A percentile compares a stretch with the other conserved stretches of the same genome.
Conservation (phyloP, 129 eudicot species). For the Oenanthe sinensis region DNA sequence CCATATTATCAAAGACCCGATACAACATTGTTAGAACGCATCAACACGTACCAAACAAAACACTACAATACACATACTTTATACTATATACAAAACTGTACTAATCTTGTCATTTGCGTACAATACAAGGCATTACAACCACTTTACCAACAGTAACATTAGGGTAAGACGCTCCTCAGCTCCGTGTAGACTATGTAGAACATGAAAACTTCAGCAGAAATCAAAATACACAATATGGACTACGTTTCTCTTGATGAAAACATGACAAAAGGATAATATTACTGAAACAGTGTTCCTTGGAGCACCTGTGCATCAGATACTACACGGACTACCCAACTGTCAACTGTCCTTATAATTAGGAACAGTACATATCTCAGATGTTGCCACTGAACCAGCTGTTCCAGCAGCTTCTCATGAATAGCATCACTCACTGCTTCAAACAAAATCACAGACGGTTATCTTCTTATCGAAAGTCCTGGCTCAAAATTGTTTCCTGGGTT, state of each 20-base stretch:
- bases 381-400: neutral
- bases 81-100: neutral
- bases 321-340: neutral
- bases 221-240: neutral
- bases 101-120: neutral
- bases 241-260: constrained; percentile 9
- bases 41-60: neutral
- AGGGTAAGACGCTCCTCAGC: neutral
- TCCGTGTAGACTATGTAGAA: neutral
- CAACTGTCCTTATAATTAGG: neutral
- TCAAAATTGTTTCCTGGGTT: neutral
- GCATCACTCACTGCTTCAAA: neutral
- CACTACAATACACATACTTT: neutral
- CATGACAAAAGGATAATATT: constrained; percentile 11
- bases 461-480: neutral
- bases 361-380: neutral
- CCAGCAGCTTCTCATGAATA: neutral
- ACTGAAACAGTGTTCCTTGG: neutral
- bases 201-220: constrained; percentile 3
- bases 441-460: constrained; percentile 8
- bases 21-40: neutral
- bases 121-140: neutral
- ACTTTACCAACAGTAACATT: neutral
- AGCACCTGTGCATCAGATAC: neutral
- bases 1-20: neutral